phyloP scores from a whole-genome alignment of 2,329 filamentous ascomycete genomes.

The Trichoderma polysporum region DNA sequence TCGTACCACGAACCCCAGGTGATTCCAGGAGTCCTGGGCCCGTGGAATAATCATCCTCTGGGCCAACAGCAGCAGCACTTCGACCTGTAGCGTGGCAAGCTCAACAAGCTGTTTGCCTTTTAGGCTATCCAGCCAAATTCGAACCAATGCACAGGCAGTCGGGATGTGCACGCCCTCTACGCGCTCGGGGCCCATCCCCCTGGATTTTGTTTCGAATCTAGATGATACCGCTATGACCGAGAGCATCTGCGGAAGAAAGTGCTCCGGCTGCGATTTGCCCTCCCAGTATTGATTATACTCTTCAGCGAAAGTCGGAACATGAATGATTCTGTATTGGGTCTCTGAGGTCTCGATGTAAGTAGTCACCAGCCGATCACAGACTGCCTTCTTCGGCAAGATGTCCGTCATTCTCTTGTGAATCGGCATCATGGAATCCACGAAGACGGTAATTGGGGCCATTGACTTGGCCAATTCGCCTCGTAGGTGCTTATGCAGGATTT shows the following conservation, averaged over 20 bases:
- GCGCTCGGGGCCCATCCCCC: slow-evolving; percentile 52
- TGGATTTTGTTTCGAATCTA: slow-evolving; percentile 51
- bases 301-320: slow-evolving; percentile 51
- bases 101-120: slow-evolving; percentile 54
- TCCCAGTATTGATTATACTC: slow-evolving; percentile 56
- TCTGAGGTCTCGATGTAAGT: slow-evolving; percentile 53
- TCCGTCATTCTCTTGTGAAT: slow-evolving; percentile 58
- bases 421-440: slow-evolving; percentile 59
- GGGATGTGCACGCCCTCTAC: slow-evolving; percentile 56
- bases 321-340: slow-evolving; percentile 53
- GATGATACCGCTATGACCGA: slow-evolving; percentile 54
- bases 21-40: slow-evolving; percentile 53
- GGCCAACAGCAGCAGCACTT: slow-evolving; percentile 54
- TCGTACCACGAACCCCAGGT: slow-evolving; percentile 55
- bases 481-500: slow-evolving; percentile 48
- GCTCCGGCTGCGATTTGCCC: slow-evolving; percentile 45
- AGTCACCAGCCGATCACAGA: slow-evolving; percentile 52
- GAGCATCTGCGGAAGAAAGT: slow-evolving; percentile 54
- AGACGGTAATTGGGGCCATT: slow-evolving; percentile 53
- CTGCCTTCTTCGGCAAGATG: slow-evolving; percentile 50
- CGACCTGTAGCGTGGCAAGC: slow-evolving; percentile 53
- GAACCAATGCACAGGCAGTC: slow-evolving; percentile 55
- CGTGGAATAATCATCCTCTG: slow-evolving; percentile 52
- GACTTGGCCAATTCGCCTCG: slow-evolving; percentile 49
- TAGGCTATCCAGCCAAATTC: slow-evolving; percentile 53